Percentiles rank a stretch among this genome's conserved stretches.
phyloP scores from a whole-genome alignment of 192 early-diverging fungal species.

The Rhizoclosmatium globosum region DNA sequence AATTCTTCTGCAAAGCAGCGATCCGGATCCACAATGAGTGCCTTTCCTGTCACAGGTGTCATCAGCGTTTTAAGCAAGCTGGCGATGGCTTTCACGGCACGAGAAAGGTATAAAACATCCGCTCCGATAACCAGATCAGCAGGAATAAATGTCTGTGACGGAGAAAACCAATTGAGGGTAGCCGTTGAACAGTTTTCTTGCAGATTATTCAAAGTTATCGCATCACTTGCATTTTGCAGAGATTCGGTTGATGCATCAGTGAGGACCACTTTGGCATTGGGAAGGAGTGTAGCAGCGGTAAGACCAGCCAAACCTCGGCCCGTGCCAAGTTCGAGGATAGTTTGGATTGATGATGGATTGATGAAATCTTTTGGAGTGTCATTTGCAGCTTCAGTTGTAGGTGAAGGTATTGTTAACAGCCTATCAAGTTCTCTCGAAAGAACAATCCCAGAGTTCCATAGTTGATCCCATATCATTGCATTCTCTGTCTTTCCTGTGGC shows the following conservation, averaged over 20 bases:
- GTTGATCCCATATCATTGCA: not conserved
- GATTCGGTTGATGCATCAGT: not conserved
- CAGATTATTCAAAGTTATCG: not conserved
- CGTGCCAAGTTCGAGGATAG: conserved; percentile 10
- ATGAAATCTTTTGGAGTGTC: not conserved
- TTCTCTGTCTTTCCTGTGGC: not conserved
- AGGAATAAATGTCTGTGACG: too few species aligned
- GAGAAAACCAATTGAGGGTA: not conserved
- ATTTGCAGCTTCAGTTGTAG: not conserved
- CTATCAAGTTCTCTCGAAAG: not conserved
- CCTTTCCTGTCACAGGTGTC: not conserved
- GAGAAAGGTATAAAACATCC: conserved; percentile 10
- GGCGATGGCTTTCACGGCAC: conserved; percentile 2
- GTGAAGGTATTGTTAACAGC: not conserved
- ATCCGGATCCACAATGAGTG: conserved; percentile 16
- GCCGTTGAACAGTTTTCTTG: not conserved
- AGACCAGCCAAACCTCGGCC: conserved; percentile 5
- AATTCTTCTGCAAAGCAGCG: conserved; percentile 20
- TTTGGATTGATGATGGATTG: not conserved
- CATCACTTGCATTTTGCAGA: not conserved
- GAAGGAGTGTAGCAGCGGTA: not conserved
- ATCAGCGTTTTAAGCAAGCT: not conserved
- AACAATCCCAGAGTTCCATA: conserved; percentile 6
- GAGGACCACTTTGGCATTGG: not conserved
- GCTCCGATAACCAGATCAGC: conserved; percentile 7